These are phyloP conservation scores for Myxozyma mucilagina DNA, from an alignment of 805 yeast genomes.

Conservation along the genomic window DNA sequence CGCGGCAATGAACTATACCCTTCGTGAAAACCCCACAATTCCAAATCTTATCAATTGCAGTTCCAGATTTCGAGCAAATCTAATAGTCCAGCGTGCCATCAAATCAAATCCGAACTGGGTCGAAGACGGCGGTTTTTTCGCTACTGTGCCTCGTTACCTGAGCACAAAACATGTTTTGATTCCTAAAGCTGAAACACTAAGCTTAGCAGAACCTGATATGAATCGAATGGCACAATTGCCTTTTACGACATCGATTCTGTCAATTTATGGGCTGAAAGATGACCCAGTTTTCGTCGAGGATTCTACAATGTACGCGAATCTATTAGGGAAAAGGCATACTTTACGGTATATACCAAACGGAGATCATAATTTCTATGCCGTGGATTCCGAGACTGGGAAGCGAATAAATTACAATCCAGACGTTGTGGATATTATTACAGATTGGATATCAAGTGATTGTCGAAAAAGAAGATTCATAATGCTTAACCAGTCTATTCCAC, in stretches of 20 bases:
- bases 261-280: constrained; percentile 73
- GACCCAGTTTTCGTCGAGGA: constrained; percentile 66
- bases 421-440: constrained; percentile 53
- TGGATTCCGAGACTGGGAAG: constrained; percentile 29
- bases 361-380: constrained; percentile 79
- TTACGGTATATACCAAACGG: constrained; percentile 64
- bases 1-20: constrained; percentile 73
- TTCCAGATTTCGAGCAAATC: constrained; percentile 61
- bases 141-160: constrained; percentile 55
- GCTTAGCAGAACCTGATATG: constrained; percentile 54
- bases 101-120: constrained; percentile 44
- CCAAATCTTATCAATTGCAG: constrained; percentile 73
- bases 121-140: constrained; percentile 45
- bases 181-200: constrained; percentile 52
- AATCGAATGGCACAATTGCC: not conserved
- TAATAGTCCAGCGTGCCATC: constrained; percentile 47
- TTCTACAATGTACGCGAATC: constrained; percentile 57
- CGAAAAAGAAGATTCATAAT: constrained; percentile 54
- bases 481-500: not conserved
- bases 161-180: constrained; percentile 46
- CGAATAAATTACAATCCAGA: constrained; percentile 59
- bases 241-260: constrained; percentile 44
- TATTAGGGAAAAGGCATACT: constrained; percentile 56
- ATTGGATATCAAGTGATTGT: constrained; percentile 49
- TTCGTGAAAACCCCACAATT: constrained; percentile 47